Evolutionary conservation across 2,329 filamentous ascomycete species (phyloP).

Genomic region (Aspergillus luchuensis): DNA sequence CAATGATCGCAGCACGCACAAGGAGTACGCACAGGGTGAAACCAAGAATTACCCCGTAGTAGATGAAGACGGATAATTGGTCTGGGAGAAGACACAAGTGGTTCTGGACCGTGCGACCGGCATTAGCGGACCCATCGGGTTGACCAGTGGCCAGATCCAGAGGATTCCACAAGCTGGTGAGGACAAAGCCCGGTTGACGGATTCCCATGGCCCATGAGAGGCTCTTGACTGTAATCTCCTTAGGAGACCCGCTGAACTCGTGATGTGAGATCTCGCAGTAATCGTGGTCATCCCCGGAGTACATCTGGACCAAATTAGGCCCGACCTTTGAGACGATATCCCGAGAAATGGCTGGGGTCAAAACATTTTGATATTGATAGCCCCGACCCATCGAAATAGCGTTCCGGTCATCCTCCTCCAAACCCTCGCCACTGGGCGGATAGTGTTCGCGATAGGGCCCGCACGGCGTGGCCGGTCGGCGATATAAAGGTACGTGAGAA

Average conservation of each 20-base stretch:
- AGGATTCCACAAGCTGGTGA: slow-evolving; percentile 91
- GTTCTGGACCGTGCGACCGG: slow-evolving; percentile 70
- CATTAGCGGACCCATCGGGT: slow-evolving; percentile 24
- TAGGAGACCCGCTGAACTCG: slow-evolving; percentile 61
- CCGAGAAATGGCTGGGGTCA: slow-evolving; percentile 73
- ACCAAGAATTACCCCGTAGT: slow-evolving; percentile 67
- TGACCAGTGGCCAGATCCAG: slow-evolving; percentile 59
- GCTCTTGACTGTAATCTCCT: slow-evolving; percentile 93
- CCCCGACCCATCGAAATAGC: slow-evolving; percentile 75
- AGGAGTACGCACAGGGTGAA: slow-evolving; percentile 54
- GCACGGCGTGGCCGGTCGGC: slow-evolving; percentile 79
- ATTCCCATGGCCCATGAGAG: slow-evolving; percentile 97
- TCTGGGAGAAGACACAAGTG: slow-evolving; percentile 89
- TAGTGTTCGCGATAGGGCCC: slow-evolving; percentile 83
- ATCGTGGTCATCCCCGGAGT: slow-evolving; percentile 96
- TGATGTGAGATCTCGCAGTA: slow-evolving; percentile 90
- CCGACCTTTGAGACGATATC: slow-evolving; percentile 76
- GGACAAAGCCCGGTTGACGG: slow-evolving; percentile 78
- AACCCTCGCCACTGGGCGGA: slow-evolving; percentile 66
- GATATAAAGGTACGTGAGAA: slow-evolving; percentile 87
- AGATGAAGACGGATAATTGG: slow-evolving; percentile 79
- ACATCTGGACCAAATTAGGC: slow-evolving; percentile 75
- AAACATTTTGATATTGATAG: slow-evolving; percentile 96
- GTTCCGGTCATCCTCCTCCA: slow-evolving; percentile 68
- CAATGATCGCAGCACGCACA: slow-evolving; percentile 44